Evolutionary conservation across 2,329 filamentous ascomycete species (phyloP).

Genomic region (Bipolaris victoriae): DNA sequence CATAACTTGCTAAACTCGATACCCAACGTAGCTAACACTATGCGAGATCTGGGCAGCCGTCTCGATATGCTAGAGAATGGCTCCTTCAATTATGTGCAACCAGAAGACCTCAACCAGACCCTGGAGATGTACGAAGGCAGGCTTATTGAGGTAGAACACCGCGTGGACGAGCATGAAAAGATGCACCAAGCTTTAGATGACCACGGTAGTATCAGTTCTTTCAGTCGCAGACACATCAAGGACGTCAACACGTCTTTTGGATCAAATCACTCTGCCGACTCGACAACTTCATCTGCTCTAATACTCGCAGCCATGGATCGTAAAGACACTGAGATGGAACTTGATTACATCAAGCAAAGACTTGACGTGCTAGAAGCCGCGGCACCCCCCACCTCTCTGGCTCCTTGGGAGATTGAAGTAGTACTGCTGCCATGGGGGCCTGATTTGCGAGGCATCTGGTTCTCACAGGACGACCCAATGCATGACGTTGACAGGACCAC

Average conservation of each 20-base stretch:
- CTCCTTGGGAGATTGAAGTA: conserved; percentile 77
- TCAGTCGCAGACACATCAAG: conserved; percentile 39
- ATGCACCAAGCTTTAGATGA: conserved; percentile 41
- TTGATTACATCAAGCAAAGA: conserved; percentile 57
- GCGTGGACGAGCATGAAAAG: conserved; percentile 51
- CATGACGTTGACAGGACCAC: conserved; percentile 41
- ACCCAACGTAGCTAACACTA: conserved; percentile 54
- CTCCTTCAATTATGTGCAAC: conserved; percentile 69
- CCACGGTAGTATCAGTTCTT: conserved; percentile 35
- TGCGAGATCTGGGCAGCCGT: conserved; percentile 67
- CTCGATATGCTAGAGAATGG: conserved; percentile 72
- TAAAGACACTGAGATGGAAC: conserved; percentile 51
- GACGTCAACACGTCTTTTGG: conserved; percentile 49
- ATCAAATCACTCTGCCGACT: conserved; percentile 48
- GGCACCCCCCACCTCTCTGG: conserved; percentile 64
- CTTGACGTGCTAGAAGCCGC: conserved; percentile 62
- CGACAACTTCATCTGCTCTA: conserved; percentile 48
- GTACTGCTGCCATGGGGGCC: conserved; percentile 74
- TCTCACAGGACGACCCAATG: conserved; percentile 51
- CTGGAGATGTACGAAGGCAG: conserved; percentile 71
- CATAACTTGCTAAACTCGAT: conserved; percentile 47
- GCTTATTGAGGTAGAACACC: conserved; percentile 71
- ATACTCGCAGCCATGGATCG: conserved; percentile 45
- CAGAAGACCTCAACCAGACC: conserved; percentile 72
- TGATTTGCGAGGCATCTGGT: conserved; percentile 62